phyloP scores from a whole-genome alignment of 768 basidiomycete species.

The Goffeauzyma gilvescens region DNA sequence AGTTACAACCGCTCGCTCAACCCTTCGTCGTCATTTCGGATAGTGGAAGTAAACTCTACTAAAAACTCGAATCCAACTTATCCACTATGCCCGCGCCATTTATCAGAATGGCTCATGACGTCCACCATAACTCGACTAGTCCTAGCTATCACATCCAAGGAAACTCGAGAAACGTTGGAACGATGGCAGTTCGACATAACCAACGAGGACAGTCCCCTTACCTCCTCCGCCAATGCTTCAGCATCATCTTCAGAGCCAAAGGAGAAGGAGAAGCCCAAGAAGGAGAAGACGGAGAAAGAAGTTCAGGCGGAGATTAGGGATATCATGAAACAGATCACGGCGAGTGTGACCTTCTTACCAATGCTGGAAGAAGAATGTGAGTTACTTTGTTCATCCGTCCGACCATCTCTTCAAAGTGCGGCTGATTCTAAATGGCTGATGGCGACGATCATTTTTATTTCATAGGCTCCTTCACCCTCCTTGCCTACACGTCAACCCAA shows the following conservation, averaged over 20 bases:
- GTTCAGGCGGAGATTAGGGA: conserved; percentile 95
- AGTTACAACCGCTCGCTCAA: conserved; percentile 32
- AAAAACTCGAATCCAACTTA: neutral
- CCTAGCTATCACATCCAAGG: conserved; percentile 86
- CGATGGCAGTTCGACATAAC: conserved; percentile 97
- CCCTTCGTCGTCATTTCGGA: too few relatives aligned
- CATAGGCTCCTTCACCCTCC: conserved; percentile 72
- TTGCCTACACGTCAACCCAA: conserved; percentile 62
- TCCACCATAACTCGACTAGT: conserved; percentile 86
- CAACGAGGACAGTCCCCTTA: conserved; percentile 19
- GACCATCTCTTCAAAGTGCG: too few relatives aligned
- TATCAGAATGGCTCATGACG: conserved; percentile 74
- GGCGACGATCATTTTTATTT: neutral
- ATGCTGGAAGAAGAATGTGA: conserved; percentile 59
- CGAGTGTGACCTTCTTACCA: conserved; percentile 87
- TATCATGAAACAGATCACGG: conserved; percentile 94
- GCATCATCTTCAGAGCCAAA: conserved; percentile 1
- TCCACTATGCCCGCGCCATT: too few relatives aligned
- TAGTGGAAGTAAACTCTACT: too few relatives aligned
- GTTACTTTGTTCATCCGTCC: conserved; percentile 9
- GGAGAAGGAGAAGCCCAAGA: conserved; percentile 7
- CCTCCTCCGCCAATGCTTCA: conserved; percentile 18
- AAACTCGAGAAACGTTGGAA: conserved; percentile 74
- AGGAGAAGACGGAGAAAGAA: conserved; percentile 40
- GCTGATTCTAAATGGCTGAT: too few relatives aligned